These are phyloP conservation scores for Lentinula lateritia DNA, from an alignment of 768 basidiomycete species.

Conservation along the genomic window DNA sequence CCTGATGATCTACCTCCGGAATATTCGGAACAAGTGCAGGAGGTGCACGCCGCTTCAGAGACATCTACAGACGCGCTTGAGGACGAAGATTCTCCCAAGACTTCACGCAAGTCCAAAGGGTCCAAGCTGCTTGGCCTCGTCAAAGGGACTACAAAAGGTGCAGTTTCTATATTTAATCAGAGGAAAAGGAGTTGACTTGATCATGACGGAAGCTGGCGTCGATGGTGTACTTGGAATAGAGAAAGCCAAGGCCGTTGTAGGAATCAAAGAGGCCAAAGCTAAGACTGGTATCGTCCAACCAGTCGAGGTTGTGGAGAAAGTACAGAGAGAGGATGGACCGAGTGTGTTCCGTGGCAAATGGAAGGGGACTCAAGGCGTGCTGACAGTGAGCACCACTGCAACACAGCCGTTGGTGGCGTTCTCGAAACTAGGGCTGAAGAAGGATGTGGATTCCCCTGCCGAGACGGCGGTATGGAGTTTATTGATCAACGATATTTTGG, in stretches of 20 bases:
- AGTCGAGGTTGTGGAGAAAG: neutral
- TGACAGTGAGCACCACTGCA: neutral
- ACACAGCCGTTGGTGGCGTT: neutral
- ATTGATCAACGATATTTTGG: constrained; percentile 23
- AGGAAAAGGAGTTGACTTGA: neutral
- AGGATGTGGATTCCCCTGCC: neutral
- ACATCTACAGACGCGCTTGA: neutral
- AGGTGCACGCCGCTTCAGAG: neutral
- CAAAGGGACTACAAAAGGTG: constrained; percentile 1
- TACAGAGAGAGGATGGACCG: neutral
- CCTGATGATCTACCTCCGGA: neutral
- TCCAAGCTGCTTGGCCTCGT: neutral
- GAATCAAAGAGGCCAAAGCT: neutral
- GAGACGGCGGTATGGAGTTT: constrained; percentile 19
- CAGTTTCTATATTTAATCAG: neutral
- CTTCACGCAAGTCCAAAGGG: neutral
- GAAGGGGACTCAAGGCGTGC: neutral
- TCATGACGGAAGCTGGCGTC: neutral
- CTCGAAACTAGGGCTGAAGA: neutral
- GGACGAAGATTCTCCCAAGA: neutral
- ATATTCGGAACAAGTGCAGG: neutral
- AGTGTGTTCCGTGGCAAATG: neutral
- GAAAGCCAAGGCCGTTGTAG: neutral
- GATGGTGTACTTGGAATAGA: neutral
- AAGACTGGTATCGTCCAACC: neutral